These are phyloP conservation scores for Rhizopogon roseolus DNA, from an alignment of 768 basidiomycete species.

Conservation along the genomic window DNA sequence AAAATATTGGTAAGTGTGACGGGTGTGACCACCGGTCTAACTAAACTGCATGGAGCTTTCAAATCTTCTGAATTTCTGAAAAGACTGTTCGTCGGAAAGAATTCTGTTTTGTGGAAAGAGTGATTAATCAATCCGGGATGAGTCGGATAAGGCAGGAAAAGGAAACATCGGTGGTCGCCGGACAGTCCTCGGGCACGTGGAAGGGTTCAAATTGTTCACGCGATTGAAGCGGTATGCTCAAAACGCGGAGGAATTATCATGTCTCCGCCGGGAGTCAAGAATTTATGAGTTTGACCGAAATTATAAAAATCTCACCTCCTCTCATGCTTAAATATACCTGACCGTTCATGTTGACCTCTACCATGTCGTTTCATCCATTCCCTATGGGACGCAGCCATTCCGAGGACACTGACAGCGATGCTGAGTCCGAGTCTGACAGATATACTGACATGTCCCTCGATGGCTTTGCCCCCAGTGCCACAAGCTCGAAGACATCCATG, in stretches of 20 bases:
- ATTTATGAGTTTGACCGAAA: slow-evolving; percentile 6
- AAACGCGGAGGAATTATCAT: slow-evolving; percentile 26
- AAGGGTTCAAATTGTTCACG: slow-evolving; percentile 15
- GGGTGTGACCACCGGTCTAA: background rate
- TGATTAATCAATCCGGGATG: background rate
- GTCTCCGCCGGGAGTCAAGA: slow-evolving; percentile 22
- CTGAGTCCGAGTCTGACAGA: slow-evolving; percentile 39
- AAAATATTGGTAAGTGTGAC: background rate
- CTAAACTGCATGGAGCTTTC: background rate
- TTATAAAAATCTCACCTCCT: background rate
- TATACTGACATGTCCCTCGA: slow-evolving; percentile 40
- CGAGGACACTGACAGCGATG: slow-evolving; percentile 40
- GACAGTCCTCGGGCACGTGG: slow-evolving; percentile 19
- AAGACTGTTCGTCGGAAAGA: background rate
- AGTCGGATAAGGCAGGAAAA: background rate
- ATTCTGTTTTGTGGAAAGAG: background rate
- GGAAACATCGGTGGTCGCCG: slow-evolving; percentile 4
- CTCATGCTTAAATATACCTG: background rate
- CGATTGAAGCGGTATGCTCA: slow-evolving; percentile 19
- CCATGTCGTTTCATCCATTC: slow-evolving; percentile 9
- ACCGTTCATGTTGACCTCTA: slow-evolving; percentile 9
- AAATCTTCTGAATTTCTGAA: too few species aligned
- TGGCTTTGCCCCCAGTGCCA: slow-evolving; percentile 32
- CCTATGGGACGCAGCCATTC: slow-evolving; percentile 9
- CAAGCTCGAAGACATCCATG: slow-evolving; percentile 52